These are phyloP conservation scores for Dipodascus geniculatus DNA, from an alignment of 805 yeast species.

Conservation along the genomic window DNA sequence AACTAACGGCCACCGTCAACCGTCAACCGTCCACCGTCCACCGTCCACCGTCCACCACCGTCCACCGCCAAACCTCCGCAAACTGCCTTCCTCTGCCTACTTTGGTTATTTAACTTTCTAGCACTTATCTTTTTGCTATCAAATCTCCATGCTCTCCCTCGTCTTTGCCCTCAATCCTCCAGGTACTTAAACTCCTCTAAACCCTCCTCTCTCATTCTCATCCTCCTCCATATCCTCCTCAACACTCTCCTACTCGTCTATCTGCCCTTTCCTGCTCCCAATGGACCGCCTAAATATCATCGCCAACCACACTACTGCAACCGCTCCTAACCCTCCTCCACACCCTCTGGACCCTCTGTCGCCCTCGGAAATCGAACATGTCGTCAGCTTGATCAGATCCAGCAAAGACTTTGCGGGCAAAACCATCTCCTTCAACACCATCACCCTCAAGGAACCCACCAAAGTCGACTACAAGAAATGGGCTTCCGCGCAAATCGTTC, in stretches of 20 bases:
- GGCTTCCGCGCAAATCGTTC: slow-evolving; percentile 50
- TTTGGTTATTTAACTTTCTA: too few species aligned
- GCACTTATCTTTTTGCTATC: not conserved
- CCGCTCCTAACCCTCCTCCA: slow-evolving; percentile 13
- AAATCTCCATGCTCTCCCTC: not conserved
- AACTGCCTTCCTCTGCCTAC: too few species aligned
- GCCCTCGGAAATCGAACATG: slow-evolving; percentile 48
- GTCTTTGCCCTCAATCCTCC: not conserved
- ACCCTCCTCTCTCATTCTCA: not conserved
- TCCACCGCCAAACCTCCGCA: too few species aligned
- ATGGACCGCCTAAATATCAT: slow-evolving; percentile 2
- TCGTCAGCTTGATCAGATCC: slow-evolving; percentile 39
- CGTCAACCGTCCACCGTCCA: too few species aligned
- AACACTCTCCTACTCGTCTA: not conserved
- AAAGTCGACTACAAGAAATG: slow-evolving; percentile 52
- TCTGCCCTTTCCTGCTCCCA: not conserved
- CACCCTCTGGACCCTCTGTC: slow-evolving; percentile 68
- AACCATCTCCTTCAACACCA: slow-evolving; percentile 49
- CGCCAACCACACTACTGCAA: slow-evolving; percentile 4
- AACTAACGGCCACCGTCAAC: too few species aligned
- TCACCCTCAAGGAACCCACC: slow-evolving; percentile 61
- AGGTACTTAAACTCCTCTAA: not conserved
- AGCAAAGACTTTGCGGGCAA: slow-evolving; percentile 32
- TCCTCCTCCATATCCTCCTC: not conserved
- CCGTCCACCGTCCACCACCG: too few species aligned